Base-by-base conservation (phyloP, 75 land plant genomes). In the Selaginella tamariscina region DNA sequence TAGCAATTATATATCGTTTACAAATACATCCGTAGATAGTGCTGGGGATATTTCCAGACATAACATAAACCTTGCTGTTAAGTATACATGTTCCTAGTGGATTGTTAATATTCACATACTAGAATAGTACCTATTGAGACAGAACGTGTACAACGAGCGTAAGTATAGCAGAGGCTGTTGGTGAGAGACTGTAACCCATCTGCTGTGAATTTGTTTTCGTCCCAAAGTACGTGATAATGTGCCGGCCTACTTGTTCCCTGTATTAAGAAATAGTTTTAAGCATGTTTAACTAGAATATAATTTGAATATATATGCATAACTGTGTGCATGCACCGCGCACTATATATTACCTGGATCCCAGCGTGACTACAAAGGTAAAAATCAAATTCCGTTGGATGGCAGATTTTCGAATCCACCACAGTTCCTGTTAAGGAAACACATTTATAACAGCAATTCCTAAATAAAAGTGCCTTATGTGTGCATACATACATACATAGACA, bases 111-210 rank as follows among this genome's bases (percentile, higher is more conserved):
- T n/a, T n/a, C n/a, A n/a, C n/a, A n/a, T n/a, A n/a, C n/a, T n/a
- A n/a, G n/a, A n/a, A n/a, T n/a, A n/a, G n/a, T 65, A 91, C 96
- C 96, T 54, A 91, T 91, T 1, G 97, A 91, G 8, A 91, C 97
- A 21, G 97, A 88, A 8, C 93, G 81, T 0, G 97, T 91, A 71
- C 97, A 91, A 69, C 97, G 79, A 0, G 62, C 62, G 21, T 59
- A 59, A 21, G 62, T 59, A 23, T 59, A 59, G 62, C 62, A 59
- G 18, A 27, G 62, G 62, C 26, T 59, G 62, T 59, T 59, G 26
- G 62, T 59, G 21, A 59, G 62, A 23, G 26, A 27, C 26, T 59
- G 62, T 21, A 59, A 59, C 9, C 62, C 62, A 59, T 59, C 26
- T 2, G 62, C 62, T 8, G 62, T 59, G 26, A 59, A 59, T n/a